Evolutionary conservation across 1,284 basidiomycete species (phyloP), one percentile per base, ranked within the genome.

Genomic region (Cryptococcus sp.): DNA sequence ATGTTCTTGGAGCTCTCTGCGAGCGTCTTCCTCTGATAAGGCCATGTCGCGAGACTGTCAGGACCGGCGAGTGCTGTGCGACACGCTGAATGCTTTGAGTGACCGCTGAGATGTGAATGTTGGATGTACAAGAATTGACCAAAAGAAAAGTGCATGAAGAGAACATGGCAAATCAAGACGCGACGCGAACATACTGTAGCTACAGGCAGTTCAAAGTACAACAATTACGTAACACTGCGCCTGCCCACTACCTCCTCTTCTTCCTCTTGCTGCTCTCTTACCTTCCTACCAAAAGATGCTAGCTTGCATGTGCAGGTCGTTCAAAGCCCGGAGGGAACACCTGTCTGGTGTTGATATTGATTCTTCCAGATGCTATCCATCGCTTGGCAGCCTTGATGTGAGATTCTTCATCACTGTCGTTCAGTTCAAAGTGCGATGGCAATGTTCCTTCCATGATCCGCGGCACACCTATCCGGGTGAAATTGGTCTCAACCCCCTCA

Each of bases 261-360:
- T 19, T 26, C 19, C 19, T 19, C 44, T 19, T 11, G 15, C 15
- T 25, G 44, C 11, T 26, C 19, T 46, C 13, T n/a, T 4, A 15
- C 41, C 22, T 6, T 19, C 3, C 8, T 34, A 19, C 20, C 22
- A 4, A 13, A 10, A 10, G 29, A 34, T 34, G 8, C 29, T 34
- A 34, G 29, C 5, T 34, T 34, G 29, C 13, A 34, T 34, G 29
- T 34, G 29, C 8, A 38, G 59, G 61, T 29, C 67, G 50, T 45
- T 64, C 19, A 48, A 74, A 72, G 0, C 73, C 73, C 0, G 74
- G 76, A 4, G 79, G 78, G 54, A 81, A 82, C 1, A 82, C 93
- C 74, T 94, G 91, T 52, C 93, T 81, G 3, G 92, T 90, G 68
- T 95, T 96, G 57, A 95, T 82, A 69, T 96, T 96, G 68, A 96